A percentile compares a stretch with the other conserved stretches of the same genome.
These are phyloP conservation scores for Komagataella mondaviorum DNA, from an alignment of 805 yeast genomes.

Conservation along the genomic window DNA sequence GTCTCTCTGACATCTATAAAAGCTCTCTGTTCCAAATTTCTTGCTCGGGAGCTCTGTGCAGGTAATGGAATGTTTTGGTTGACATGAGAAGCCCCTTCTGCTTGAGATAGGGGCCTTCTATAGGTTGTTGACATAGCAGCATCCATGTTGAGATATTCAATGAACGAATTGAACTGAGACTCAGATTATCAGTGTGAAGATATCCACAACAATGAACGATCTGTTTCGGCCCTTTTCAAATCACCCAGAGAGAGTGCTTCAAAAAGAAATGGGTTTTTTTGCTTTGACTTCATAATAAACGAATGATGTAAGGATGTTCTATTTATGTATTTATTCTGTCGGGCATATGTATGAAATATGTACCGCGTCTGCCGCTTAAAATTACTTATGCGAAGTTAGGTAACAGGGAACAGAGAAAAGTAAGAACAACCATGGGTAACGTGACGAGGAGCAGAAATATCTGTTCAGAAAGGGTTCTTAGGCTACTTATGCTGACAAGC, in stretches of 20 bases:
- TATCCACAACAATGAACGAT: neutral
- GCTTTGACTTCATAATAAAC: neutral
- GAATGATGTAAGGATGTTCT: neutral
- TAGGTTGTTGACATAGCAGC: conserved; percentile 17
- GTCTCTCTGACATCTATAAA: neutral
- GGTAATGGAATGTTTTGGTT: neutral
- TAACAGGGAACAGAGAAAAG: no score
- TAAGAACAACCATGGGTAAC: neutral
- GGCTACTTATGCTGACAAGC: neutral
- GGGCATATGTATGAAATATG: neutral
- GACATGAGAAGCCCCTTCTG: neutral
- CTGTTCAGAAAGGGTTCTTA: neutral
- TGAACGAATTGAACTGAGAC: neutral
- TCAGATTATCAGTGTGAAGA: neutral
- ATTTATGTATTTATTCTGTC: neutral
- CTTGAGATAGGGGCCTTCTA: neutral
- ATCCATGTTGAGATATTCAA: conserved; percentile 12
- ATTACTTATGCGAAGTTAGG: neutral
- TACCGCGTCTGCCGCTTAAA: neutral
- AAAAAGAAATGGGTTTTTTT: neutral
- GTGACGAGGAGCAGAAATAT: neutral
- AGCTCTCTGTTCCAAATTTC: neutral
- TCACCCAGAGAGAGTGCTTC: neutral
- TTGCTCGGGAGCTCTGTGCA: neutral
- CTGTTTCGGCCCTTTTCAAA: neutral